Percentiles rank a stretch among this genome's conserved stretches.
These are phyloP conservation scores for Calonectria montana DNA, from an alignment of 2,329 filamentous ascomycete genomes.

Conservation along the genomic window DNA sequence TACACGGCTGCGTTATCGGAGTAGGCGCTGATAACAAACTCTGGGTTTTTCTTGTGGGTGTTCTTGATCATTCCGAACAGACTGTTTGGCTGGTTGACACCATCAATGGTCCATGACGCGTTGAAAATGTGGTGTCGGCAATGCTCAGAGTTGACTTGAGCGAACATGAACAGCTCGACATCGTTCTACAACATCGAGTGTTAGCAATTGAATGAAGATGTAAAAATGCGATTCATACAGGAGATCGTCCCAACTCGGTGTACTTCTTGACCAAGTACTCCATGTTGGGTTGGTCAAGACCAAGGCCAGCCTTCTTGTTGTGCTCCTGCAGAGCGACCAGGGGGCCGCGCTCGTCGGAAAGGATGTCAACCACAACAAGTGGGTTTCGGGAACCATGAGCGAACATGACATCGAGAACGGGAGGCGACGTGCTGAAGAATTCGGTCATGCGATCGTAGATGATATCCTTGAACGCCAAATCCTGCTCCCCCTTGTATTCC, in stretches of 20 bases:
- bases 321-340: slow-evolving; percentile 81
- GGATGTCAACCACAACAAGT: slow-evolving; percentile 81
- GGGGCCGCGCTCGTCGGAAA: slow-evolving; percentile 72
- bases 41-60: slow-evolving; percentile 85
- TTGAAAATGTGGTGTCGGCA: slow-evolving; percentile 92
- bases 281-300: slow-evolving; percentile 89
- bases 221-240: slow-evolving; percentile 54
- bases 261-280: slow-evolving; percentile 85
- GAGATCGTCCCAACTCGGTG: slow-evolving; percentile 62
- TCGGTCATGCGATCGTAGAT: slow-evolving; percentile 98
- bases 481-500: slow-evolving; percentile 55
- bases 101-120: slow-evolving; percentile 94
- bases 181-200: slow-evolving; percentile 64
- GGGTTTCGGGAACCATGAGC: slow-evolving; percentile 71
- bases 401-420: slow-evolving; percentile 82
- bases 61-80: slow-evolving; percentile 97
- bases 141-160: slow-evolving; percentile 98
- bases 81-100: slow-evolving; percentile 79
- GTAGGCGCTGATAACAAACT: slow-evolving; percentile 93
- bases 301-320: slow-evolving; percentile 86
- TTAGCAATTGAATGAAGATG: slow-evolving; percentile 32
- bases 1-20: slow-evolving; percentile 96
- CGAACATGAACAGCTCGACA: slow-evolving; percentile 99
- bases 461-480: slow-evolving; percentile 71
- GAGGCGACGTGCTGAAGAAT: slow-evolving; percentile 73